These are phyloP conservation scores for Pholiota microspora DNA, from an alignment of 768 basidiomycete genomes.

Conservation along the genomic window DNA sequence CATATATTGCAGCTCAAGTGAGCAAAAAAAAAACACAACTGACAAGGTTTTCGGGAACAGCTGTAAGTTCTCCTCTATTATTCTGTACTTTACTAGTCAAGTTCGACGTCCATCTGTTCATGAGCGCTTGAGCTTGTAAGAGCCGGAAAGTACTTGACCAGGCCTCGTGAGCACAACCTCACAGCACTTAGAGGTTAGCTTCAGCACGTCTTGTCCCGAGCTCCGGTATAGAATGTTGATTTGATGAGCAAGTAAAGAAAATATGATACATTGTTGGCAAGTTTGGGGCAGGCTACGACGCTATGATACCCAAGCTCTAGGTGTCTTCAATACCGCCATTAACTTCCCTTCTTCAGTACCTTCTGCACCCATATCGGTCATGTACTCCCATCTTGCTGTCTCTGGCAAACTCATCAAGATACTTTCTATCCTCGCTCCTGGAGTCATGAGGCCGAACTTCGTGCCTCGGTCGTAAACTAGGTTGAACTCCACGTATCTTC, in stretches of 20 bases:
- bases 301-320: slow-evolving; percentile 58
- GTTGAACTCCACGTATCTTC: slow-evolving; percentile 96
- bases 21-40: too few species aligned
- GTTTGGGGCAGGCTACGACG: neutral
- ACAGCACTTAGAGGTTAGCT: too few species aligned
- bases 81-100: too few species aligned
- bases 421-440: slow-evolving; percentile 85
- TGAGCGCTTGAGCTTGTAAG: too few species aligned
- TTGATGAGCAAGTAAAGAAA: neutral
- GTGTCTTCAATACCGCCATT: slow-evolving; percentile 56
- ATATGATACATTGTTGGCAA: neutral
- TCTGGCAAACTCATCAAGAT: slow-evolving; percentile 89
- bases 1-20: too few species aligned
- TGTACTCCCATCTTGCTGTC: slow-evolving; percentile 89
- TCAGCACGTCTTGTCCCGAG: neutral
- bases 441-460: slow-evolving; percentile 82
- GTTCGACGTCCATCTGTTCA: too few species aligned
- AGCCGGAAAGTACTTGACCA: too few species aligned
- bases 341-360: slow-evolving; percentile 68
- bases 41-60: too few species aligned
- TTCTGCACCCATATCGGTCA: slow-evolving; percentile 67
- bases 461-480: slow-evolving; percentile 85
- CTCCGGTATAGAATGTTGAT: neutral
- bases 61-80: too few species aligned
- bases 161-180: too few species aligned